Conservation (phyloP, 192 early-diverging fungal species). For the Spizellomyces sp. region DNA sequence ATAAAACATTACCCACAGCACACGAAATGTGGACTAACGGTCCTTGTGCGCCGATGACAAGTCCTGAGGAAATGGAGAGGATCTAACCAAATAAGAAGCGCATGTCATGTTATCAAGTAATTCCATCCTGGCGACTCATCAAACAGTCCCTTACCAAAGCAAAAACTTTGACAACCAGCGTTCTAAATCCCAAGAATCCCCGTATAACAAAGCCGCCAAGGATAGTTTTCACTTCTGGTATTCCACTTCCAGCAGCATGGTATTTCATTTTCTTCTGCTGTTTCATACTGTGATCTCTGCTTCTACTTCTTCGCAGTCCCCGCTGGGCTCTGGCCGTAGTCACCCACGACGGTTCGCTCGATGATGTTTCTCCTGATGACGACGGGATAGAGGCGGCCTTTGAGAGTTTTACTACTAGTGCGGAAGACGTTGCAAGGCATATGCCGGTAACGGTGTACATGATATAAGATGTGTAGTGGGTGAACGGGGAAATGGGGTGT, state of each 20-base stretch:
- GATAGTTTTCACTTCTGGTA: conserved; percentile 94
- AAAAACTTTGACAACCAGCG: conserved; percentile 59
- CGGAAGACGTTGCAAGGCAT: conserved; percentile 12
- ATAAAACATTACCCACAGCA: conserved; percentile 86
- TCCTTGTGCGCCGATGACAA: conserved; percentile 66
- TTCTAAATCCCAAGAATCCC: conserved; percentile 85
- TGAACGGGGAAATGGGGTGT: background rate
- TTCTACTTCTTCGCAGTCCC: conserved; percentile 17
- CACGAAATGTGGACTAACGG: conserved; percentile 94
- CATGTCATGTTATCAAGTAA: background rate
- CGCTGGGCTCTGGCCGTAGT: conserved; percentile 17
- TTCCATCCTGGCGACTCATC: background rate
- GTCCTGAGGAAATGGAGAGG: conserved; percentile 47
- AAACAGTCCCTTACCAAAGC: conserved; percentile 23
- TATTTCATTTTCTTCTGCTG: background rate
- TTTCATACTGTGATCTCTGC: background rate
- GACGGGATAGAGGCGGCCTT: background rate
- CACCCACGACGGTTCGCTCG: conserved; percentile 9
- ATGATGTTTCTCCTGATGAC: conserved; percentile 4
- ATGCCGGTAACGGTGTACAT: conserved; percentile 16
- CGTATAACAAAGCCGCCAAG: conserved; percentile 95
- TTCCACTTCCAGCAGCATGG: conserved; percentile 73
- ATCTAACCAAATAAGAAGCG: conserved; percentile 60
- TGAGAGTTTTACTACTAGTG: conserved; percentile 9
- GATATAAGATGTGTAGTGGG: background rate